A percentile compares a stretch with the other conserved stretches of the same genome.
Conservation (phyloP, 108 stramenopile species). For the Mediolabrus comicus region DNA sequence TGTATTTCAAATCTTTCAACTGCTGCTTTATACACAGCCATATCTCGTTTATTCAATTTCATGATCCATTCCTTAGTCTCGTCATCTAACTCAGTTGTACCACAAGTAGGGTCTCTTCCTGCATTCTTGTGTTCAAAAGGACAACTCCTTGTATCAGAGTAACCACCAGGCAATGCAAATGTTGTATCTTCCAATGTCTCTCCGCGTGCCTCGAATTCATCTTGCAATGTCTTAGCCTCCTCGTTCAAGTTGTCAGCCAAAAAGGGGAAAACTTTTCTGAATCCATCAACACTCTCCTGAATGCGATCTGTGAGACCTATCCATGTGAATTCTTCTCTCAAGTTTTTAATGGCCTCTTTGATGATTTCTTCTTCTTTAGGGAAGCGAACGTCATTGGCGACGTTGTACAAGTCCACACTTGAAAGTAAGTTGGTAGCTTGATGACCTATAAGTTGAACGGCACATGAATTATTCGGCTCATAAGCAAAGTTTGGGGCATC, state of each 20-base stretch:
- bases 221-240: not conserved
- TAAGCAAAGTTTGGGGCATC: slow-evolving; percentile 20
- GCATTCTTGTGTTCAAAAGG: slow-evolving; percentile 48
- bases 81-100: slow-evolving; percentile 57
- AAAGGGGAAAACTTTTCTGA: slow-evolving; percentile 70
- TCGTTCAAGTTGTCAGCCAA: slow-evolving; percentile 41
- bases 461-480: slow-evolving; percentile 44
- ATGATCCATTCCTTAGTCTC: slow-evolving; percentile 57
- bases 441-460: slow-evolving; percentile 66
- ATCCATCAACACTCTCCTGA: slow-evolving; percentile 38
- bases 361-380: slow-evolving; percentile 43
- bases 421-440: slow-evolving; percentile 64
- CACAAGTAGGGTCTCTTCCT: slow-evolving; percentile 60
- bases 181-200: slow-evolving; percentile 6
- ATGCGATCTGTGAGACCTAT: slow-evolving; percentile 75
- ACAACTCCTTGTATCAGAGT: slow-evolving; percentile 55
- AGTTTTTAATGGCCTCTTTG: slow-evolving; percentile 65
- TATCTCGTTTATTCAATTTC: slow-evolving; percentile 66
- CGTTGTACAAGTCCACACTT: slow-evolving; percentile 44
- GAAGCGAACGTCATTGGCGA: slow-evolving; percentile 48
- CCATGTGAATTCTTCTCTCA: slow-evolving; percentile 61
- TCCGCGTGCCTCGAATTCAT: slow-evolving; percentile 6
- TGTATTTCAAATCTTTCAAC: slow-evolving; percentile 61
- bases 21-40: slow-evolving; percentile 71
- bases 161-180: slow-evolving; percentile 60